Evolutionary conservation across 2,329 filamentous ascomycete species (phyloP).

Genomic region (Colletotrichum lupini): DNA sequence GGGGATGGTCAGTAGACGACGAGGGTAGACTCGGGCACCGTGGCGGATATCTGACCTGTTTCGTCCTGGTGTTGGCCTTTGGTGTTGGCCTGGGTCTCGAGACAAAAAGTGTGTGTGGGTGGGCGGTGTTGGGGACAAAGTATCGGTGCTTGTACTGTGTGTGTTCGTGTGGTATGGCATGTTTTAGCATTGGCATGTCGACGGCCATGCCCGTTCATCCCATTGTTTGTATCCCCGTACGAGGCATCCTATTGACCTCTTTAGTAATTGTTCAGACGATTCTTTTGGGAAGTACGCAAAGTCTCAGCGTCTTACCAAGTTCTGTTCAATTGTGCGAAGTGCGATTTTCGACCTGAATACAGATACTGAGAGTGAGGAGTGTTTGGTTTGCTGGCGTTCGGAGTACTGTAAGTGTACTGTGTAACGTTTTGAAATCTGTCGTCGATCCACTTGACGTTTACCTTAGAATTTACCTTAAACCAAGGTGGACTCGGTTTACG

Average conservation of each 20-base stretch:
- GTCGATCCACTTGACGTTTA: not conserved
- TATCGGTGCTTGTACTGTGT: not conserved
- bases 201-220: not conserved
- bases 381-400: no score
- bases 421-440: not conserved
- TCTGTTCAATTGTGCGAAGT: not conserved
- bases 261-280: not conserved
- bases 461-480: constrained; percentile 1
- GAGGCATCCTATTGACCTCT: not conserved
- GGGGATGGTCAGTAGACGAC: not conserved
- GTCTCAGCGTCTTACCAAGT: not conserved
- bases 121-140: not conserved
- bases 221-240: not conserved
- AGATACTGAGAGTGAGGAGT: no score
- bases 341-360: no score
- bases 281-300: not conserved
- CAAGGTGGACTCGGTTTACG: not conserved
- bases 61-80: constrained; percentile 20
- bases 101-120: not conserved
- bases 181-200: not conserved
- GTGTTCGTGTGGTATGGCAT: not conserved
- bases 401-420: no score
- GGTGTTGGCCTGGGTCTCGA: not conserved
- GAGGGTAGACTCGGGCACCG: not conserved
- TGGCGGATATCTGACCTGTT: constrained; percentile 32